Conservation (phyloP, 805 yeast species). For the Candida railenensis region DNA sequence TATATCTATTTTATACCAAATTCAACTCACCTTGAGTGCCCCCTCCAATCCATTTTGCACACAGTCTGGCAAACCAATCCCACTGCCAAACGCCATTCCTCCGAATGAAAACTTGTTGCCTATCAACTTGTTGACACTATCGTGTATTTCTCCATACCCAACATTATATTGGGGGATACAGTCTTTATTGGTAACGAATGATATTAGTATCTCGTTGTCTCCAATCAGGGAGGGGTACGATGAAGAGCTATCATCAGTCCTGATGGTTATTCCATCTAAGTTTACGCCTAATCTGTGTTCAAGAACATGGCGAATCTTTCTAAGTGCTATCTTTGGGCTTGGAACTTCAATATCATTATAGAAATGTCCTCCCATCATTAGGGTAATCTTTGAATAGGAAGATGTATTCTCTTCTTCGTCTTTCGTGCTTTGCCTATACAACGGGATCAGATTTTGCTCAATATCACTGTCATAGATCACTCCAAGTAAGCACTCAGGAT, state of each 20-base stretch:
- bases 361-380: slow-evolving; percentile 87
- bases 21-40: slow-evolving; percentile 35
- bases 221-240: slow-evolving; percentile 10
- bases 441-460: slow-evolving; percentile 32
- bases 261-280: not conserved
- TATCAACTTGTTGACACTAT: slow-evolving; percentile 31
- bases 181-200: slow-evolving; percentile 33
- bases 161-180: slow-evolving; percentile 81
- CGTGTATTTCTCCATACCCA: slow-evolving; percentile 55
- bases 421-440: not conserved
- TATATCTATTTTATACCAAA: not conserved
- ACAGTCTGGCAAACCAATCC: slow-evolving; percentile 90
- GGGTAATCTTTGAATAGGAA: slow-evolving; percentile 54
- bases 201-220: slow-evolving; percentile 21
- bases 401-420: not conserved
- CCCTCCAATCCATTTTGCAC: slow-evolving; percentile 60
- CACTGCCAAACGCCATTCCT: slow-evolving; percentile 76
- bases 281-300: slow-evolving; percentile 3
- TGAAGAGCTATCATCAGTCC: slow-evolving; percentile 14
- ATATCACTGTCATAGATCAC: slow-evolving; percentile 89
- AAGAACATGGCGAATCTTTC: slow-evolving; percentile 26
- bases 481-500: slow-evolving; percentile 67
- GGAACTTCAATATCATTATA: slow-evolving; percentile 32
- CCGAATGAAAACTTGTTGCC: slow-evolving; percentile 51
- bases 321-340: slow-evolving; percentile 22